Evolutionary conservation across 2,329 filamentous ascomycete genomes (phyloP).

Genomic region (Ilyonectria destructans): DNA sequence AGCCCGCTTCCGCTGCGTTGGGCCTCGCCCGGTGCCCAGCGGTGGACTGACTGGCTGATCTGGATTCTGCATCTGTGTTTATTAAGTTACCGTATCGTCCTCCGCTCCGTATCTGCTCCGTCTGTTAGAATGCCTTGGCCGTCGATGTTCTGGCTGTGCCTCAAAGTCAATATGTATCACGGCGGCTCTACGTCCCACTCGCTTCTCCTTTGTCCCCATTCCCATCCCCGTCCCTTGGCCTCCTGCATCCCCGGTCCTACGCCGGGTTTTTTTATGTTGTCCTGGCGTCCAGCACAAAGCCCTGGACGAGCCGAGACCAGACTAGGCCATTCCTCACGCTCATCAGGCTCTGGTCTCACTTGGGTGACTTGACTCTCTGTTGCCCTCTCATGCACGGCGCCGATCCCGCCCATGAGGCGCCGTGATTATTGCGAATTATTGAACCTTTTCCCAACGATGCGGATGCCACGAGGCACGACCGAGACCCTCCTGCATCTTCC

Average conservation of each 20-base stretch:
- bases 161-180: slow-evolving; percentile 1
- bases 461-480: slow-evolving; percentile 9
- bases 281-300: neutral
- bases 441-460: slow-evolving; percentile 15
- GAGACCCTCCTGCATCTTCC: neutral
- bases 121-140: neutral
- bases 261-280: neutral
- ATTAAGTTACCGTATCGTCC: neutral
- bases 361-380: neutral
- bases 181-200: neutral
- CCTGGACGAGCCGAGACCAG: neutral
- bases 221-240: neutral
- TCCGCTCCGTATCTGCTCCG: neutral
- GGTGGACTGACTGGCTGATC: slow-evolving; percentile 22
- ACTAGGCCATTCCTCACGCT: neutral
- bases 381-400: slow-evolving; percentile 10
- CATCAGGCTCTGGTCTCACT: neutral
- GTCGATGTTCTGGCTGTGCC: neutral
- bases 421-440: slow-evolving; percentile 22
- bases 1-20: neutral
- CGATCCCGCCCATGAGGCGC: slow-evolving; percentile 13
- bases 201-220: neutral
- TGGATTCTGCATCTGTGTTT: neutral
- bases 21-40: neutral
- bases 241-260: neutral